A percentile compares a stretch with the other conserved stretches of the same genome.
Evolutionary conservation across 805 yeast species (phyloP).

Genomic region (Starmerella geochares): DNA sequence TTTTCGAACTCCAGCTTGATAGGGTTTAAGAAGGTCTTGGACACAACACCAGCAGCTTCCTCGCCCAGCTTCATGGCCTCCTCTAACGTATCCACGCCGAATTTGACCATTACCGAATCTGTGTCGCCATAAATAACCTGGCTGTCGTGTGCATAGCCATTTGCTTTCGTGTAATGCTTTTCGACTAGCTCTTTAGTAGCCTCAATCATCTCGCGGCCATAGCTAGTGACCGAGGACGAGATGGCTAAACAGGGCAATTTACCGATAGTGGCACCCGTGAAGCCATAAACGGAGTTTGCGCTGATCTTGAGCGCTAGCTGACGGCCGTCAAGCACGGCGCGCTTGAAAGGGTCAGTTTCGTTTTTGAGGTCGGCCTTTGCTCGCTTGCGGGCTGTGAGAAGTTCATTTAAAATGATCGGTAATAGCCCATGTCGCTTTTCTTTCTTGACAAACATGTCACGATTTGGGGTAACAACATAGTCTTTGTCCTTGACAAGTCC

Average conservation of each 20-base stretch:
- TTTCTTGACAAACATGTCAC: conserved; percentile 75
- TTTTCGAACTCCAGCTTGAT: conserved; percentile 94
- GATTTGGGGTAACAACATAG: conserved; percentile 80
- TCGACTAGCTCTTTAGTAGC: conserved; percentile 79
- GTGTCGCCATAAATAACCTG: conserved; percentile 96
- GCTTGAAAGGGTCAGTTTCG: conserved; percentile 88
- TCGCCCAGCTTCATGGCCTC: conserved; percentile 87
- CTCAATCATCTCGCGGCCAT: conserved; percentile 96
- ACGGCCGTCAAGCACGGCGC: conserved; percentile 91
- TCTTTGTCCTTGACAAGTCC: conserved; percentile 60
- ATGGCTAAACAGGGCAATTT: conserved; percentile 93
- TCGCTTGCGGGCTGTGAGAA: conserved; percentile 80
- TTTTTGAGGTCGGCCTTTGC: conserved; percentile 84
- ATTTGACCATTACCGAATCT: conserved; percentile 97
- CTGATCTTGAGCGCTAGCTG: conserved; percentile 93
- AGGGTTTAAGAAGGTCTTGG: conserved; percentile 67
- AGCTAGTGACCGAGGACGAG: conserved; percentile 89
- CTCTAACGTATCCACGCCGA: conserved; percentile 69
- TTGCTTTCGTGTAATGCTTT: conserved; percentile 61
- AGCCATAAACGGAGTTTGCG: conserved; percentile 97
- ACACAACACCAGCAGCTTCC: conserved; percentile 85
- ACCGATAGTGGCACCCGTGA: conserved; percentile 98
- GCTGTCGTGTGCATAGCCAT: conserved; percentile 78
- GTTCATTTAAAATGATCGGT: conserved; percentile 84
- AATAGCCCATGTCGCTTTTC: conserved; percentile 67